A percentile compares a stretch with the other conserved stretches of the same genome.
These are phyloP conservation scores for Kluyveromyces aestuarii DNA, from an alignment of 805 yeast species.

Conservation along the genomic window DNA sequence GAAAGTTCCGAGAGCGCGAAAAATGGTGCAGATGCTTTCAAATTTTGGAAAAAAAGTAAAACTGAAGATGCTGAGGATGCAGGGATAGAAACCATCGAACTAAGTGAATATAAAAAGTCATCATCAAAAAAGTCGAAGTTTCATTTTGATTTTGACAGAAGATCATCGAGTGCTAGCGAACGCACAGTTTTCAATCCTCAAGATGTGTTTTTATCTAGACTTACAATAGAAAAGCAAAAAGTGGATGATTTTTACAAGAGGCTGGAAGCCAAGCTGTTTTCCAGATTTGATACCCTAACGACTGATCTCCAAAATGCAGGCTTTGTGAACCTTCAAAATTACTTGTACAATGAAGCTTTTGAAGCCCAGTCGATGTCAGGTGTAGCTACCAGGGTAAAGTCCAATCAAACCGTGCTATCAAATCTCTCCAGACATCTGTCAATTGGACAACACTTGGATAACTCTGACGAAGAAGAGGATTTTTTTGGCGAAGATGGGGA, in stretches of 20 bases:
- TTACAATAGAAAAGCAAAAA: constrained; percentile 41
- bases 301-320: constrained; percentile 37
- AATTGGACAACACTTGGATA: neutral
- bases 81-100: constrained; percentile 7
- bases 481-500: constrained; percentile 31
- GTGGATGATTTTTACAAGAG: constrained; percentile 42
- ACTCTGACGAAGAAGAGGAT: constrained; percentile 22
- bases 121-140: constrained; percentile 1
- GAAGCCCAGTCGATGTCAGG: neutral
- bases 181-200: constrained; percentile 28
- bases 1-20: constrained; percentile 2
- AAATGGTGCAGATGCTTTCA: constrained; percentile 6
- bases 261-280: constrained; percentile 39
- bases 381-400: constrained; percentile 2
- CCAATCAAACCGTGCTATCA: constrained; percentile 4
- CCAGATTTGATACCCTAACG: constrained; percentile 37
- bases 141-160: constrained; percentile 8
- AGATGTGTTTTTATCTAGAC: constrained; percentile 37
- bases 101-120: constrained; percentile 4
- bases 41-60: constrained; percentile 8
- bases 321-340: constrained; percentile 4
- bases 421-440: constrained; percentile 12
- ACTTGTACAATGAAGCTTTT: neutral
- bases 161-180: constrained; percentile 19
- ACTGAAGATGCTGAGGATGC: constrained; percentile 3